These are phyloP conservation scores for Kokia cookei DNA, from an alignment of 441 rosid species.

Conservation along the genomic window DNA sequence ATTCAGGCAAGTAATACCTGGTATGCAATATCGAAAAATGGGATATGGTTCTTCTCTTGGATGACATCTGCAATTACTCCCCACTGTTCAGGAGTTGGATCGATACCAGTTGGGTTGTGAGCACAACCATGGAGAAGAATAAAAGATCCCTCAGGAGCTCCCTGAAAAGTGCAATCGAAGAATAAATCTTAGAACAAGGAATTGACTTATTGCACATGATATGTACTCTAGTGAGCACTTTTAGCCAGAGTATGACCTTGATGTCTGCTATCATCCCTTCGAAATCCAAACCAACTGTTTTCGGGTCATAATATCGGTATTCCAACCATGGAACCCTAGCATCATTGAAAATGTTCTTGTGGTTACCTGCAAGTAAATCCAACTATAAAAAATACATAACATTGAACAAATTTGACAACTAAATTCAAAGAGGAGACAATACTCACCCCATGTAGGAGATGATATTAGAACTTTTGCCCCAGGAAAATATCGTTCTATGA, in stretches of 20 bases:
- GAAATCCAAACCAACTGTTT: constrained; percentile 93
- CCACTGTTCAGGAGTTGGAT: constrained; percentile 95
- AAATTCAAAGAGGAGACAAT: not conserved
- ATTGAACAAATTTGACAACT: not conserved
- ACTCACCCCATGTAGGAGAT: constrained; percentile 89
- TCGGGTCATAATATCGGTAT: constrained; percentile 91
- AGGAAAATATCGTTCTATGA: constrained; percentile 84
- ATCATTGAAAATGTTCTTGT: constrained; percentile 93
- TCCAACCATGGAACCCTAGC: constrained; percentile 94
- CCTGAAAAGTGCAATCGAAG: constrained; percentile 32
- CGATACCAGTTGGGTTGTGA: constrained; percentile 98
- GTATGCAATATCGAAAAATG: constrained; percentile 95
- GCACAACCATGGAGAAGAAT: constrained; percentile 97
- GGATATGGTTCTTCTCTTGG: constrained; percentile 90
- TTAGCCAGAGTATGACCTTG: constrained; percentile 38
- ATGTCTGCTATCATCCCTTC: constrained; percentile 95
- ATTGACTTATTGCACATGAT: not conserved
- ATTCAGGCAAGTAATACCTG: constrained; percentile 45
- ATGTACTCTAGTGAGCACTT: not conserved
- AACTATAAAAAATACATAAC: not conserved
- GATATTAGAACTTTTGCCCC: constrained; percentile 88
- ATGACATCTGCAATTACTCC: constrained; percentile 78
- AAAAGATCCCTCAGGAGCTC: constrained; percentile 91
- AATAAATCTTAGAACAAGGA: not conserved
- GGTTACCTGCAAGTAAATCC: constrained; percentile 59